Evolutionary conservation across 768 basidiomycete genomes (phyloP).

Genomic region (Russula earlei): DNA sequence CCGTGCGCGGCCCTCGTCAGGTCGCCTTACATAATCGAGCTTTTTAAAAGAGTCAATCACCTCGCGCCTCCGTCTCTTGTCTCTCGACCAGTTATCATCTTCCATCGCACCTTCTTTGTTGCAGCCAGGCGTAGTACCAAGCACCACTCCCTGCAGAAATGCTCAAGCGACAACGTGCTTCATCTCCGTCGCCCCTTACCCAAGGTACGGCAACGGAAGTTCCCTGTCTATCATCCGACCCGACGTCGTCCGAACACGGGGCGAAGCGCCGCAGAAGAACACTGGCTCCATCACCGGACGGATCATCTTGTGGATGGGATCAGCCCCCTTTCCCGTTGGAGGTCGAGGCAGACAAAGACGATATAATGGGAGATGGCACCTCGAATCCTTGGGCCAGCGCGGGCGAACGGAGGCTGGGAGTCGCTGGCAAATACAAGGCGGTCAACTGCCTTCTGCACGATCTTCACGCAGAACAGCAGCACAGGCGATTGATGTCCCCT

Average conservation of each 20-base stretch:
- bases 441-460: slow-evolving; percentile 62
- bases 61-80: neutral
- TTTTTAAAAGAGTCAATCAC: neutral
- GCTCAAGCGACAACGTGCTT: slow-evolving; percentile 21
- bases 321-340: neutral
- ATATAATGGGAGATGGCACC: slow-evolving; percentile 9
- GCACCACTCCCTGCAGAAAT: neutral
- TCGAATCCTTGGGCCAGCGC: neutral
- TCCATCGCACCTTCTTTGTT: neutral
- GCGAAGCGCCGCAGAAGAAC: slow-evolving; percentile 50
- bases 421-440: slow-evolving; percentile 40
- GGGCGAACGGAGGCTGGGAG: slow-evolving; percentile 2
- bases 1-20: too few species aligned
- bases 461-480: slow-evolving; percentile 58
- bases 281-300: slow-evolving; percentile 44
- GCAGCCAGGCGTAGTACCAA: neutral
- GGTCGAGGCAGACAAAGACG: slow-evolving; percentile 28
- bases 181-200: slow-evolving; percentile 12
- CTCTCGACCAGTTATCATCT: neutral
- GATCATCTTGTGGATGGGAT: slow-evolving; percentile 40
- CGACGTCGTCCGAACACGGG: slow-evolving; percentile 28
- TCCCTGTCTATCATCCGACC: slow-evolving; percentile 12
- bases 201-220: slow-evolving; percentile 13
- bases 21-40: slow-evolving; percentile 15
- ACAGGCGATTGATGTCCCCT: slow-evolving; percentile 41